phyloP scores from a whole-genome alignment of 129 eudicot genomes.

The Apium graveolens region DNA sequence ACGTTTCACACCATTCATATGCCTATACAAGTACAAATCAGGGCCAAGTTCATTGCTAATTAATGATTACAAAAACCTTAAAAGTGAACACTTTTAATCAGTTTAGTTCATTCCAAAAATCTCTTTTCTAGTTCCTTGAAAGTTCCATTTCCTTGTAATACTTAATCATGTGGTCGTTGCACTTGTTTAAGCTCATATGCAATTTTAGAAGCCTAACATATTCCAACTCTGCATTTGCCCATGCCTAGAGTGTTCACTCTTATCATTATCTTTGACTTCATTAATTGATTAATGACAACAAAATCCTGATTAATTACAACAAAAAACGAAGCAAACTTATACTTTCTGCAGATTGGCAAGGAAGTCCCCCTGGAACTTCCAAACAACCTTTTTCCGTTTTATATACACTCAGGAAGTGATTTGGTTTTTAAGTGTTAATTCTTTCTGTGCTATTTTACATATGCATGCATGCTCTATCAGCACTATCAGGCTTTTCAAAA shows the following conservation, averaged over 20 bases:
- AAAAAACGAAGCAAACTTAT: background rate
- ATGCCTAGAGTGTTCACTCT: background rate
- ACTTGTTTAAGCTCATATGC: background rate
- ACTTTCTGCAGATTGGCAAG: background rate
- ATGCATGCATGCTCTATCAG: background rate
- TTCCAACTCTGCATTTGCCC: background rate
- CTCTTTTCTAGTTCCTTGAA: conserved; percentile 6
- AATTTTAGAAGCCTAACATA: conserved; percentile 2
- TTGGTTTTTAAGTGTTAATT: background rate
- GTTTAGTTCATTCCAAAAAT: background rate
- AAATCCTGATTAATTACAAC: background rate
- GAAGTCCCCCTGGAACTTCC: conserved; percentile 9
- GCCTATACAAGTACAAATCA: background rate
- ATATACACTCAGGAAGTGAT: conserved; percentile 1
- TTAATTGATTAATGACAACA: conserved; percentile 1
- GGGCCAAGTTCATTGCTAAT: background rate
- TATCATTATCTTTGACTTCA: background rate
- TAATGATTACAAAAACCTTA: background rate
- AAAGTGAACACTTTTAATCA: background rate
- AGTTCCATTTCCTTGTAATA: background rate
- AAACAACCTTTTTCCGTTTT: background rate
- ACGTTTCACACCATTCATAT: background rate
- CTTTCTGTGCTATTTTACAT: background rate
- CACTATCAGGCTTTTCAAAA: background rate
- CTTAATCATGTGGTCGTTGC: conserved; percentile 3